Base-by-base conservation (phyloP, 1,284 basidiomycete genomes). In the Malassezia caprae region DNA sequence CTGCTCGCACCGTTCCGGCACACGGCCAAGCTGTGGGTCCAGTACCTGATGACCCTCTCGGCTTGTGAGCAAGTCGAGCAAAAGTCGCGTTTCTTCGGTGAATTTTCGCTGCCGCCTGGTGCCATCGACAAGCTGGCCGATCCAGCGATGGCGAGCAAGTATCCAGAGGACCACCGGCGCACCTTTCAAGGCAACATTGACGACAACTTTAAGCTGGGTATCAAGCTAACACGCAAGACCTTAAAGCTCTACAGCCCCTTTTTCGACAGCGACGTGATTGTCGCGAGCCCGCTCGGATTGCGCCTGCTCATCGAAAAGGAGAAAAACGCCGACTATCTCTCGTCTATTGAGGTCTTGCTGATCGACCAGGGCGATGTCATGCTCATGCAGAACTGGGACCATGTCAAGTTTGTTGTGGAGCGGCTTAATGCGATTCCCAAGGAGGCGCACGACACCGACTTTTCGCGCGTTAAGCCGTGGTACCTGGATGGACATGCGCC, bases 321-420 rank as follows among this genome's bases (percentile, higher is more conserved):
- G 55, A 48, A 42, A n/a, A 85, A 81, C 63, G 83, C 83, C 5
- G 93, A 98, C 76, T 89, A 93, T 73, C 78, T 99, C 48, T 88
- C 88, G 2, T 93, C 88, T 3, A 87, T 99, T 60, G 94, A 99
- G 75, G 78, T 98, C 13, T 76, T 89, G n/a, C 77, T 96, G n/a
- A 80, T 87, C 8, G 94, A 98, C 75, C 90, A 96, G 66, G 80
- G 88, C 77, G 90, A 98, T 72, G 85, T 87, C 2, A 81, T 98
- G 72, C 81, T 83, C 7, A 98, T 98, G 94, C 93, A 98, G 78
- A 98, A 98, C 70, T 98, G 94, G 94, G 90, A 96, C 48, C 93
- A 98, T 73, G 80, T 93, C 15, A 86, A 91, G 88, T 94, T 88
- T 72, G 82, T 94, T 41, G 79, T 96, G 62, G 82, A 81, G 2